Evolutionary conservation across 805 yeast species (phyloP), one percentile per base, ranked within the genome.

Genomic region (Kockiozyma suomiensis): DNA sequence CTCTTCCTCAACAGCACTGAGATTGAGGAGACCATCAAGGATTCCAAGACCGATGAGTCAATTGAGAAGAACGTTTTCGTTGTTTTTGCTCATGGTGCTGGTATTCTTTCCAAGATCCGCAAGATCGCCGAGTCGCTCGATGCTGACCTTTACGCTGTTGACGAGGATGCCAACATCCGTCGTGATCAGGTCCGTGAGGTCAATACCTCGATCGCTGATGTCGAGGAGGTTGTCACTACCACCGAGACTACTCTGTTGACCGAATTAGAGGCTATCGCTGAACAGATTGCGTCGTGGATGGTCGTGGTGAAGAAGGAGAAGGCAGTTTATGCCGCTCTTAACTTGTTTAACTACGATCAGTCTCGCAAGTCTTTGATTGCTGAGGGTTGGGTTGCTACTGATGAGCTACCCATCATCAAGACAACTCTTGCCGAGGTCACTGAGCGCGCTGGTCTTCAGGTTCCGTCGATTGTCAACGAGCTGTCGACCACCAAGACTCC

Each of bases 331-430:
- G 80, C 86, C 35, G 82, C 90, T 0, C 79, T 94, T 78, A 90
- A 90, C 74, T 79, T 82, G 69, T 85, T 90, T 73, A 90, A 88
- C 70, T 87, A 86, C 73, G 96, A 88, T 70, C 89, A 83, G 65
- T 78, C 86, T n/a, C 85, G 97, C 75, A 84, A 88, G 73, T 88
- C 96, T 38, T 78, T 94, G 62, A 83, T 93, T 50, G 96, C 96
- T 21, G 98, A 96, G 78, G 99, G 98, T 33, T 94, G 99, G 99
- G 78, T 90, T 21, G 98, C 99, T 41, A 80, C 85, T 21, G 84
- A 83, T 64, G 97, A 91, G 62, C 75, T 92, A 40, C 79, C 80
- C 4, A 67, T 76, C n/a, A 84, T 93, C 58, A 87, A 85, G 64
- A 75, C 79, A 41, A 82, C 92, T 0, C 76, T 94, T 64, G 82